Evolutionary conservation across 192 early-diverging fungal genomes (phyloP).

Genomic region (Coemansia sp.): DNA sequence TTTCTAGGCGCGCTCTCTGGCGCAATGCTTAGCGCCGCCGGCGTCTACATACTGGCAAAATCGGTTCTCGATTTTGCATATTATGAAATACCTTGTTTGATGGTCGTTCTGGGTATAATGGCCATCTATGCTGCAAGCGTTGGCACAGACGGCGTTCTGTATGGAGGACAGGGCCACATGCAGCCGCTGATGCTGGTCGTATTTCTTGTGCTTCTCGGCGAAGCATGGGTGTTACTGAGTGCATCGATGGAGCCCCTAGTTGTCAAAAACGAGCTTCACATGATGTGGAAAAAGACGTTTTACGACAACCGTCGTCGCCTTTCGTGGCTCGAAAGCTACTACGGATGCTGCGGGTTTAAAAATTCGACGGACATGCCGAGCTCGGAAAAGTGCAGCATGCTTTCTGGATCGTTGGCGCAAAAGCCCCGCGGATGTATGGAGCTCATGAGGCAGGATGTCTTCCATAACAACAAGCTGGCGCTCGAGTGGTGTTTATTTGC

Average conservation of each 20-base stretch:
- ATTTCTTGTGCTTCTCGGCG: slow-evolving; percentile 9
- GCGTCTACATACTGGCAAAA: not conserved
- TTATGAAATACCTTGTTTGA: not conserved
- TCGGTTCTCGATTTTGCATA: not conserved
- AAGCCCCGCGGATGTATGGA: slow-evolving; percentile 13
- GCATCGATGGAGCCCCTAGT: slow-evolving; percentile 16
- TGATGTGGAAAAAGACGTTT: slow-evolving; percentile 50
- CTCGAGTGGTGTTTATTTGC: slow-evolving; percentile 13
- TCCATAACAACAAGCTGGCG: slow-evolving; percentile 2
- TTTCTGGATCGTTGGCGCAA: not conserved
- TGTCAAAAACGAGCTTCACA: slow-evolving; percentile 22
- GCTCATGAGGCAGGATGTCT: slow-evolving; percentile 10
- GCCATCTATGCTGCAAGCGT: not conserved
- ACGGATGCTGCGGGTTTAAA: slow-evolving; percentile 54
- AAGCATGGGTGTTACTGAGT: slow-evolving; percentile 20
- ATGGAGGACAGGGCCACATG: not conserved
- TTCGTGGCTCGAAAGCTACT: slow-evolving; percentile 47
- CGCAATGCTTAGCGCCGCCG: not conserved
- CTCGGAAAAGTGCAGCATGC: slow-evolving; percentile 11
- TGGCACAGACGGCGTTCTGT: not conserved
- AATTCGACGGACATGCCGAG: slow-evolving; percentile 36
- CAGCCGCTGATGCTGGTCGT: not conserved
- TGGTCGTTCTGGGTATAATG: slow-evolving; percentile 3
- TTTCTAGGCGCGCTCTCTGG: slow-evolving; percentile 1
- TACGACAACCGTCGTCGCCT: slow-evolving; percentile 35